Evolutionary conservation across 1,139 yeast species (phyloP).

Genomic region (Magnusiomyces clavatus): DNA sequence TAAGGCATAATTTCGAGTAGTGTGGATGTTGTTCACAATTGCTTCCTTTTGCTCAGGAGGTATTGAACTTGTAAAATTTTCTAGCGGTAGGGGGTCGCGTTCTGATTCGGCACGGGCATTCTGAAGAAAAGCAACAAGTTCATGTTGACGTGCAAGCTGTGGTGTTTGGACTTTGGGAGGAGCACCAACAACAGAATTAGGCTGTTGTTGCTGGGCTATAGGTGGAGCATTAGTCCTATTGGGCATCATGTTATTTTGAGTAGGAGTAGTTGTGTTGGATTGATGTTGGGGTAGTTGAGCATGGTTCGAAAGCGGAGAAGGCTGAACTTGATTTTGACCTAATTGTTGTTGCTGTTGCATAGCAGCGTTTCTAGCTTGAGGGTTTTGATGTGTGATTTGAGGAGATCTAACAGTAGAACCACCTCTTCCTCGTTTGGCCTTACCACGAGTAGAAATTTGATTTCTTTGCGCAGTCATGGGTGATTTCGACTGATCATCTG

Average conservation of each 20-base stretch:
- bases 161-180: no score
- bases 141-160: no score
- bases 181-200: no score
- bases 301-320: background rate
- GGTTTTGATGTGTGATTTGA: conserved; percentile 1
- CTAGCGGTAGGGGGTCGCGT: no score
- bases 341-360: background rate
- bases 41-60: no score
- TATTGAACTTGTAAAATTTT: no score
- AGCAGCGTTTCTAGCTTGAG: background rate
- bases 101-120: no score
- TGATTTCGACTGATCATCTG: background rate
- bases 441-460: background rate
- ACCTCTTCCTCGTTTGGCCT: conserved; percentile 4
- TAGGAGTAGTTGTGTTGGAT: background rate
- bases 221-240: no score
- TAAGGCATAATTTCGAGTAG: no score
- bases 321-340: background rate
- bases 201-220: no score
- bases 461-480: background rate
- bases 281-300: background rate
- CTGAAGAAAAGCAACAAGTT: no score
- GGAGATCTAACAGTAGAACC: conserved; percentile 1
- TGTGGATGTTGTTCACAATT: no score
- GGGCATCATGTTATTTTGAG: background rate